Base-by-base conservation (phyloP, 192 early-diverging fungal species). In the Umbelopsis sp. region DNA sequence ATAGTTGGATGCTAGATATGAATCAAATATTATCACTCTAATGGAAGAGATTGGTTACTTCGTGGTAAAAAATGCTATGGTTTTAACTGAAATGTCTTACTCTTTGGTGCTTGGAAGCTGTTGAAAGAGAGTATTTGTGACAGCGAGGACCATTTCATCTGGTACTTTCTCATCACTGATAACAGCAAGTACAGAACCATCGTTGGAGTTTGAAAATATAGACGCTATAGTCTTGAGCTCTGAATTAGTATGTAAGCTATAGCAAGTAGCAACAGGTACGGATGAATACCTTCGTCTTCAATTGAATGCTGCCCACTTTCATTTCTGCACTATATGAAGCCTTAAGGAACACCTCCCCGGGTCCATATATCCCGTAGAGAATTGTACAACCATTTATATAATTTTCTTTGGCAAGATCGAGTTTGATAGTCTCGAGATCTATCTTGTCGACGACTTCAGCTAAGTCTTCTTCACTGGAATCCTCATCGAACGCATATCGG, bases 401-500 rank as follows among this genome's bases (percentile, higher is more conserved):
- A 2, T 62, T 17, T 10, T 14, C 7, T 34, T 20, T 20, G 31
- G 1, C 26, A 6, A 62, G 26, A 2, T 62, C 31, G 56, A 62
- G 29, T 29, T 34, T 62, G 31, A 62, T n/a, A 36, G 56, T 34
- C 0, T 62, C 56, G 56, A 62, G 56, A 36, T 36, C 56, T 62
- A 62, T 20, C 31, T 62, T 62, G 56, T 62, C 56, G 4, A 62
- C 56, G 1, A 32, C 56, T 34, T 62, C 29, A 16, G 26, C 56
- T 29, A 62, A 29, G 34, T 62, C 56, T 62, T 62, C 56, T 0
- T 62, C 29, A 16, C 17, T 16, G 12, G 56, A 62, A 26, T 62
- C 56, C 16, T 62, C 56, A 31, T 62, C 56, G 17, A 62, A 62
- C 11, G 56, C 56, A 62, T 62, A 62, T 29, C 56, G 56, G 26